Evolutionary conservation across 805 yeast species (phyloP), one percentile per base, ranked within the genome.

Genomic region (Sugiyamaella americana): DNA sequence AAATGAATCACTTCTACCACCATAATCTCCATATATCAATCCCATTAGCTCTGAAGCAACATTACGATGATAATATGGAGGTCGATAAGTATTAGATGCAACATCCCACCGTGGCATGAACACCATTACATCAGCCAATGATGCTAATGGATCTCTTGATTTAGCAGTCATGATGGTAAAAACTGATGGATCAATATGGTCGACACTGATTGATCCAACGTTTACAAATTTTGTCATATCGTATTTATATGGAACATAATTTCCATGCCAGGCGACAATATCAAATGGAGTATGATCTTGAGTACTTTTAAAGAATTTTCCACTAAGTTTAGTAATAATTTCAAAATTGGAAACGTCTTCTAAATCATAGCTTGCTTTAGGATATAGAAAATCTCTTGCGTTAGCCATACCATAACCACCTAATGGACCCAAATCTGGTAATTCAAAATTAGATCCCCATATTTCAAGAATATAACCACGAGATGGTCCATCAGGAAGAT

Each of bases 361-460:
- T n/a, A 38, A 19, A 11, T 54, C 58, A 42, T 49, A 58, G 24
- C 46, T 21, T 4, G 60, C 61, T 40, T 44, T 48, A 3, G 60
- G 60, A 10, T 48, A 53, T 3, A 51, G 41, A 37, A 57, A 57
- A 40, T 57, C 60, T 32, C 60, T 46, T 32, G 57, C 53, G 43
- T 57, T 57, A n/a, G 60, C 61, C 3, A 57, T 46, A n/a, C 60
- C 55, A 40, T 58, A 51, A 17, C 53, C 56, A 8, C 60, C 60
- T 30, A 57, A 50, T 16, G 61, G 60, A 1, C 60, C 60, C 23
- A 58, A 41, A 24, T 57, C 60, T 20, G 60, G 60, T 6, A 57
- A 48, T 16, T 57, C 61, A 37, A 56, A 57, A 41, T 53, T 56
- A 20, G 49, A 52, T 29, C 50, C 58, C 44, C 49, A 58, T 20